Evolutionary conservation across 2,329 filamentous ascomycete species (phyloP).

Genomic region (Beauveria australis): DNA sequence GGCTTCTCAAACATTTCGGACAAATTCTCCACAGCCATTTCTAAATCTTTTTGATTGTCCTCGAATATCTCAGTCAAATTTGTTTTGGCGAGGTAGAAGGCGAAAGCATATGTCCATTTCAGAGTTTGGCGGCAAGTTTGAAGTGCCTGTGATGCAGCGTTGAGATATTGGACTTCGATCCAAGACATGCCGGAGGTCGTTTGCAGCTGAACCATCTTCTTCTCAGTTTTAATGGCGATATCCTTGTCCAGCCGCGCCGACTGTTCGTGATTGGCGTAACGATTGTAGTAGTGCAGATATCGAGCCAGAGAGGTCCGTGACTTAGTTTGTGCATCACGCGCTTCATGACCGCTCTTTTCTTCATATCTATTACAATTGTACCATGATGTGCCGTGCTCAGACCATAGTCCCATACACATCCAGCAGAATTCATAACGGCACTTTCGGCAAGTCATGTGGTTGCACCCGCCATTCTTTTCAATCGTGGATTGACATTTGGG

Average conservation of each 20-base stretch:
- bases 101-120: constrained; percentile 99
- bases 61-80: constrained; percentile 97
- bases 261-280: constrained; percentile 97
- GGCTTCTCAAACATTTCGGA: constrained; percentile 99
- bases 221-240: constrained; percentile 91
- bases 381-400: constrained; percentile 97
- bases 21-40: constrained; percentile 91
- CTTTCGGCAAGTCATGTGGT: constrained; percentile 96
- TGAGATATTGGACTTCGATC: constrained; percentile 98
- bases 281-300: constrained; percentile 99
- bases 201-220: constrained; percentile 97
- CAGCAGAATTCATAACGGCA: constrained; percentile 97
- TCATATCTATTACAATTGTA: constrained; percentile 98
- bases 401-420: constrained; percentile 99
- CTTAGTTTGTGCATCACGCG: constrained; percentile 83
- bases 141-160: constrained; percentile 84
- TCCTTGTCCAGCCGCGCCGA: constrained; percentile 95
- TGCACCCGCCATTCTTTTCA: constrained; percentile 97
- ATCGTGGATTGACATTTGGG: constrained; percentile 95
- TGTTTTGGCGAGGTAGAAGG: constrained; percentile 92
- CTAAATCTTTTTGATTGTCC: constrained; percentile 95
- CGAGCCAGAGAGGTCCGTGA: constrained; percentile 85
- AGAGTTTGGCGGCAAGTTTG: constrained; percentile 97
- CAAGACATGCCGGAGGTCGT: constrained; percentile 92
- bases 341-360: constrained; percentile 87